A percentile compares a stretch with the other conserved stretches of the same genome.
Evolutionary conservation across 768 basidiomycete species (phyloP).

Genomic region (Tulasnella sp.): DNA sequence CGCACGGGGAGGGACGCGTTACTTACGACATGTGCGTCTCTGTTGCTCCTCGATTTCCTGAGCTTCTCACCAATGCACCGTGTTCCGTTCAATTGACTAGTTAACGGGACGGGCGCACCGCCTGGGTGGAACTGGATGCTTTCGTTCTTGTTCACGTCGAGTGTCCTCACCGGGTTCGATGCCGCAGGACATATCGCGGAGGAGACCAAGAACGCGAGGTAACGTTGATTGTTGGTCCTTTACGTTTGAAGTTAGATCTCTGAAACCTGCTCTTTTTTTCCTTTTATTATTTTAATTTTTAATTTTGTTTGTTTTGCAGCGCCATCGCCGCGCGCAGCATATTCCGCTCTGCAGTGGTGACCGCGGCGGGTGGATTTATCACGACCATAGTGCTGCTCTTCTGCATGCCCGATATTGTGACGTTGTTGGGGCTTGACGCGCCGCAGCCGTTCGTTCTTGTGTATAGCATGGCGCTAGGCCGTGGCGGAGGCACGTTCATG

Average conservation of each 20-base stretch:
- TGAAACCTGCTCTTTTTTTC: not conserved
- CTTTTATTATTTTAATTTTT: too few relatives aligned
- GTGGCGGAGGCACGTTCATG: slow-evolving; percentile 26
- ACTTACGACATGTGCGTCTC: slow-evolving; percentile 16
- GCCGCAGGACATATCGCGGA: slow-evolving; percentile 28
- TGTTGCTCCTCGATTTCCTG: too few relatives aligned
- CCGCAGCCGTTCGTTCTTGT: slow-evolving; percentile 29
- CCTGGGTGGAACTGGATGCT: slow-evolving; percentile 27
- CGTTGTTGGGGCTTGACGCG: slow-evolving; percentile 22
- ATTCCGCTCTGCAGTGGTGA: slow-evolving; percentile 24
- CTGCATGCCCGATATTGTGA: slow-evolving; percentile 22
- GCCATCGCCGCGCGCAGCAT: slow-evolving; percentile 27
- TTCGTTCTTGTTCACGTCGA: slow-evolving; percentile 24
- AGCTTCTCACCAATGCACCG: too few relatives aligned
- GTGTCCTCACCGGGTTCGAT: slow-evolving; percentile 27
- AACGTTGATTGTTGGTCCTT: not conserved
- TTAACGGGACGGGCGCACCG: slow-evolving; percentile 19
- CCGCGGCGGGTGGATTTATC: slow-evolving; percentile 22
- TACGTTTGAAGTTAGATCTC: too few relatives aligned
- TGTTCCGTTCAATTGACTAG: too few relatives aligned
- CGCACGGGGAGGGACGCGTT: slow-evolving; percentile 24
- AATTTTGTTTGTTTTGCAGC: not conserved
- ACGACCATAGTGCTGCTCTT: slow-evolving; percentile 21
- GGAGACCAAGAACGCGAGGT: slow-evolving; percentile 27
- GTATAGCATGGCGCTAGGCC: slow-evolving; percentile 25